Evolutionary conservation across 306 rosid genomes (phyloP).

Genomic region (Ormosia emarginata): DNA sequence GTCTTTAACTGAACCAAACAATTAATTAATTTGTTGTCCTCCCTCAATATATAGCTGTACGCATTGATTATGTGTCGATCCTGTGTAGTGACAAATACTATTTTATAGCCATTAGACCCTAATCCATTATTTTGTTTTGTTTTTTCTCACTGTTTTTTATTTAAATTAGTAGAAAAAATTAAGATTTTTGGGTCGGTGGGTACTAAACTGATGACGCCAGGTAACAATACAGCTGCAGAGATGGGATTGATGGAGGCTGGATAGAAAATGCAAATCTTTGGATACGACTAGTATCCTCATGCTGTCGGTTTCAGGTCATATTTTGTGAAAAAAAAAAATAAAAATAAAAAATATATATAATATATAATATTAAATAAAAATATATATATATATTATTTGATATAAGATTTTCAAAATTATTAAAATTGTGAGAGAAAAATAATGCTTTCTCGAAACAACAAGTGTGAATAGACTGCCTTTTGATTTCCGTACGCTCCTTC

Average conservation of each 20-base stretch:
- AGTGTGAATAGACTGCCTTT: neutral
- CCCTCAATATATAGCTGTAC: neutral
- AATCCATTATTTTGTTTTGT: too few relatives aligned
- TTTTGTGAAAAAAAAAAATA: too few relatives aligned
- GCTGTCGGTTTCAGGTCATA: slow-evolving; percentile 20
- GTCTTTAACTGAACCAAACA: slow-evolving; percentile 10
- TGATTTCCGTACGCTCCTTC: neutral
- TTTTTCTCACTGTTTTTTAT: too few relatives aligned
- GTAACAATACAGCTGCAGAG: too few relatives aligned
- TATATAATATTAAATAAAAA: too few relatives aligned
- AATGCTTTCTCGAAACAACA: neutral
- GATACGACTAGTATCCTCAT: slow-evolving; percentile 25
- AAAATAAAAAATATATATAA: too few relatives aligned
- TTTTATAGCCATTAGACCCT: neutral
- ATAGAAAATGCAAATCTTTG: slow-evolving; percentile 27
- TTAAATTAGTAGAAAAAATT: too few relatives aligned
- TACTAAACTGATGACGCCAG: too few relatives aligned
- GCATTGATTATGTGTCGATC: neutral
- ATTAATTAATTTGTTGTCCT: neutral
- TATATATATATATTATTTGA: too few relatives aligned
- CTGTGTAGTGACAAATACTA: neutral
- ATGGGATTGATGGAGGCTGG: neutral
- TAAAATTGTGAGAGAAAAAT: neutral
- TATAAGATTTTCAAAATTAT: too few relatives aligned
- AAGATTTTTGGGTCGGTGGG: too few relatives aligned